Base-by-base conservation (phyloP, 2,329 filamentous ascomycete species). In the Harringtonia aguacate region DNA sequence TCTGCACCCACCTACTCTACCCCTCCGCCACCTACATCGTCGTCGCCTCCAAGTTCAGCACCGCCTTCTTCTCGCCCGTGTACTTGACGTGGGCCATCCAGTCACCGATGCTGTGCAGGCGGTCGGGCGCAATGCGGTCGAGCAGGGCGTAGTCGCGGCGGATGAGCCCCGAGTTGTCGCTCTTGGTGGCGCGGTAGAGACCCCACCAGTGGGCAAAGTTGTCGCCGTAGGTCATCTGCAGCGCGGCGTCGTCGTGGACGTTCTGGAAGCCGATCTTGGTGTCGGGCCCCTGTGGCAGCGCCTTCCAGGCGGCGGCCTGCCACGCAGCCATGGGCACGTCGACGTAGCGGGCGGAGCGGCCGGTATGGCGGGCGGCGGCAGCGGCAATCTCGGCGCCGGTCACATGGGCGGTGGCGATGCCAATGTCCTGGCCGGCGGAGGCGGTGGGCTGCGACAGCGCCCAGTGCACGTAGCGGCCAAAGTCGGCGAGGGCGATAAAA, bases 81-180 rank as follows among this genome's bases (percentile, higher is more conserved):
- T 36, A 46, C 8, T 27, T 39, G 17, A 44, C 39, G n/a, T 38
- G 39, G 5, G 17, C 28, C 38, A 40, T 31, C 40, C 40, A 77
- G 48, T 74, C 64, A 50, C 71, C 67, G 0, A 63, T 66, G 29
- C 56, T 68, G 52, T 55, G 64, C 43, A 72, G 66, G n/a, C 72
- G 59, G 3, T 53, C 52, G 1, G 72, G 72, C 51, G 69, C 62
- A 39, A 77, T 74, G 55, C 68, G 61, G 51, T 75, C 71, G 31
- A 76, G 53, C 17, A 74, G 46, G 14, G 51, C 56, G 51, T 72
- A 73, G 51, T 76, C 65, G 42, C 70, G 61, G 46, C 55, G 53
- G 3, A 72, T 50, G 5, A 73, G 49, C 0, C 64, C 65, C 28
- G 55, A 52, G 42, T 69, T 68, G 0, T 58, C 60, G 0, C 61